These are phyloP conservation scores for Setaria italica DNA, from an alignment of 202 grass and related monocot species.

Conservation along the genomic window DNA sequence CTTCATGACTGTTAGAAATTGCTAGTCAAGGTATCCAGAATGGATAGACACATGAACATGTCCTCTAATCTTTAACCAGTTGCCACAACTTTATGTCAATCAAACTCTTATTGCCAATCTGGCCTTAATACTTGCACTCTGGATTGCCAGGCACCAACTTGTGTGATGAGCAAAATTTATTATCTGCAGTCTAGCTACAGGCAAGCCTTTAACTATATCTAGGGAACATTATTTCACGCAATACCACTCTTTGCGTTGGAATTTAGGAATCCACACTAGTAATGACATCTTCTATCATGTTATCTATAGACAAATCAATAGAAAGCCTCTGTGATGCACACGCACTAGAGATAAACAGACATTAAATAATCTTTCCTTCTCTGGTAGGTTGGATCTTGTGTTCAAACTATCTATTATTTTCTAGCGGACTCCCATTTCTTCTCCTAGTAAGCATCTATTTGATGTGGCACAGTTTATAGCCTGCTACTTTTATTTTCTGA, in stretches of 20 bases:
- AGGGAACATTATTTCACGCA: background rate
- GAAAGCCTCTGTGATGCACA: background rate
- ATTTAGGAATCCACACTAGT: background rate
- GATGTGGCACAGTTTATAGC: background rate
- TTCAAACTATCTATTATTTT: background rate
- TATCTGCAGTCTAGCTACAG: background rate
- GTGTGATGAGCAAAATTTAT: background rate
- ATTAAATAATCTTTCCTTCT: background rate
- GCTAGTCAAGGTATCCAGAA: constrained; percentile 12
- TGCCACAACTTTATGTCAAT: constrained; percentile 17
- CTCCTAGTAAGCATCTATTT: background rate
- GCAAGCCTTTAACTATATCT: background rate
- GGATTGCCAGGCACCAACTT: background rate
- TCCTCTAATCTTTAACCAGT: background rate
- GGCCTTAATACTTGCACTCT: background rate
- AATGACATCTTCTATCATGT: background rate
- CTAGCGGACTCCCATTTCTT: background rate
- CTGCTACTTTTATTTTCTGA: constrained; percentile 23
- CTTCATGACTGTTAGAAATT: background rate
- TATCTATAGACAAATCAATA: background rate
- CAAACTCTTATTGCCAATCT: background rate
- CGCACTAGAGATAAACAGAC: background rate
- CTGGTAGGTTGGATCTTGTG: background rate
- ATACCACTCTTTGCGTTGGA: background rate
- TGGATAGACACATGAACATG: background rate